Percentiles rank a stretch among this genome's conserved stretches.
These are phyloP conservation scores for Ophiosphaerella herpotricha DNA, from an alignment of 2,329 filamentous ascomycete species.

Conservation along the genomic window DNA sequence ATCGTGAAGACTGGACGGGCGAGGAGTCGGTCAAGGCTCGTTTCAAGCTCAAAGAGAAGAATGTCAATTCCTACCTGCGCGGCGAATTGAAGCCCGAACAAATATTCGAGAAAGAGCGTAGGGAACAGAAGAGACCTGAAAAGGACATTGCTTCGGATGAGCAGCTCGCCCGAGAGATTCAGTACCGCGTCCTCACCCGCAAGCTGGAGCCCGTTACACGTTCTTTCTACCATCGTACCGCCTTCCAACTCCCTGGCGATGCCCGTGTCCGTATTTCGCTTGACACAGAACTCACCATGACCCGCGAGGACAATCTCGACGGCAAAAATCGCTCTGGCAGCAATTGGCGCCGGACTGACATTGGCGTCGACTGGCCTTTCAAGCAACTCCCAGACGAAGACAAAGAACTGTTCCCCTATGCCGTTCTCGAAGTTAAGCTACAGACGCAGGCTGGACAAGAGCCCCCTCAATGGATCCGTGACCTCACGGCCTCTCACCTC, in stretches of 20 bases:
- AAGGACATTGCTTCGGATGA: constrained; percentile 92
- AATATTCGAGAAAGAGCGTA: constrained; percentile 95
- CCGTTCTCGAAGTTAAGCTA: constrained; percentile 94
- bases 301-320: constrained; percentile 92
- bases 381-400: constrained; percentile 83
- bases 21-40: constrained; percentile 99
- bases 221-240: constrained; percentile 97
- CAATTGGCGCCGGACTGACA: constrained; percentile 97
- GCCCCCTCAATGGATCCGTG: constrained; percentile 93
- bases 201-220: constrained; percentile 87
- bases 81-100: constrained; percentile 83
- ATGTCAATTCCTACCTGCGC: constrained; percentile 86
- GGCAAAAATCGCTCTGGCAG: constrained; percentile 75
- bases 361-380: constrained; percentile 95
- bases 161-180: constrained; percentile 85
- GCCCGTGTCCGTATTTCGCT: constrained; percentile 95
- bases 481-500: constrained; percentile 88
- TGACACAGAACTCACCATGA: constrained; percentile 94
- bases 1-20: constrained; percentile 98
- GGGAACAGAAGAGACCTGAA: constrained; percentile 90
- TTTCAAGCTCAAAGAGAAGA: constrained; percentile 95
- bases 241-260: constrained; percentile 95
- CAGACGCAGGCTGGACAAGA: constrained; percentile 96
- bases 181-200: constrained; percentile 88
- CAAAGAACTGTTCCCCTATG: constrained; percentile 91